Evolutionary conservation across 768 basidiomycete genomes (phyloP).

Genomic region (Gloeostereum incarnatum): DNA sequence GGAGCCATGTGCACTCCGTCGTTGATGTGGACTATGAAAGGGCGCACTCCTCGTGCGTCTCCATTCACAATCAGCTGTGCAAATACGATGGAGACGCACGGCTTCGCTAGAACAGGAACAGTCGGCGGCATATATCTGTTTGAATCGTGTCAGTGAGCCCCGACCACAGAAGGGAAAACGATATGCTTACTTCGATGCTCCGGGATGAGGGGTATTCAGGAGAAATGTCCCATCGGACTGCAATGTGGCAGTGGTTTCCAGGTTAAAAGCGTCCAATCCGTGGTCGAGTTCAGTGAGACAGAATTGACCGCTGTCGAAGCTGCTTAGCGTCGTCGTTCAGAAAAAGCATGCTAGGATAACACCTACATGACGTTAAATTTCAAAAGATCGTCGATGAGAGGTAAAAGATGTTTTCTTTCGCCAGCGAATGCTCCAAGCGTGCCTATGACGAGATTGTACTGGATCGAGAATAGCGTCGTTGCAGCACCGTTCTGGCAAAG

Average conservation of each 20-base stretch:
- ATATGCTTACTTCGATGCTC: conserved; percentile 7
- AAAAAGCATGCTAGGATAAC: not conserved
- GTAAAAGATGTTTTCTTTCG: not conserved
- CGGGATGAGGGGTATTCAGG: conserved; percentile 6
- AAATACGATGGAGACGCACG: conserved; percentile 29
- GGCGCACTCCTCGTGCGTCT: conserved; percentile 22
- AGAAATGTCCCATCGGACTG: conserved; percentile 19
- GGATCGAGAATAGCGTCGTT: not conserved
- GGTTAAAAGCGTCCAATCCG: conserved; percentile 15
- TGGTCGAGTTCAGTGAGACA: conserved; percentile 16
- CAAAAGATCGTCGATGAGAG: not conserved
- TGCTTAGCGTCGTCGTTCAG: not conserved
- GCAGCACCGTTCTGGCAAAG: no score
- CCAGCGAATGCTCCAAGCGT: no score
- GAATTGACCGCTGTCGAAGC: conserved; percentile 13
- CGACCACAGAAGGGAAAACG: not conserved
- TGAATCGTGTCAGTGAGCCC: not conserved
- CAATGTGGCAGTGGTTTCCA: conserved; percentile 21
- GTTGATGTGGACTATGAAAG: conserved; percentile 11
- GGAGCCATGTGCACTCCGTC: not conserved
- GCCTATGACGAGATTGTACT: not conserved
- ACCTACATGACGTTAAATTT: not conserved
- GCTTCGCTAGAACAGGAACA: conserved; percentile 19
- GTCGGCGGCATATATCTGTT: conserved; percentile 37
- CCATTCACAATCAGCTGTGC: conserved; percentile 26